Conservation (phyloP, 2,329 filamentous ascomycete species). For the Penicillium sp. region DNA sequence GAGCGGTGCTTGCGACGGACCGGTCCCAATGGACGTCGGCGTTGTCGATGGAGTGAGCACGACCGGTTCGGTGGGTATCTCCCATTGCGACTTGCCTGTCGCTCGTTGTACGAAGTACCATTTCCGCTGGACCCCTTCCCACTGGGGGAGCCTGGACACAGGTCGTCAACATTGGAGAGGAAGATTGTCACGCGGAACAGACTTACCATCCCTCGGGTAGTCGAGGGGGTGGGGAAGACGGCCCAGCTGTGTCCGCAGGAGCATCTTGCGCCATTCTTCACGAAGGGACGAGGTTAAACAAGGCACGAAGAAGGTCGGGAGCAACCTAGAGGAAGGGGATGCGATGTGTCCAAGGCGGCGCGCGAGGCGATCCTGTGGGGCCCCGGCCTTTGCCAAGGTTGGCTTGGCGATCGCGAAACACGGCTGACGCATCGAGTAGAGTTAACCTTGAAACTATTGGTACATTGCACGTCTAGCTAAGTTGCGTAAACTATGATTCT, state of each 20-base stretch:
- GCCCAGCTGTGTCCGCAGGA: slow-evolving; percentile 39
- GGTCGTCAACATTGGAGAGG: slow-evolving; percentile 7
- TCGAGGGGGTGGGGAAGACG: slow-evolving; percentile 37
- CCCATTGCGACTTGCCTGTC: slow-evolving; percentile 42
- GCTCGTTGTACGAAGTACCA: slow-evolving; percentile 43
- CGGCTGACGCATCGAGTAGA: not conserved
- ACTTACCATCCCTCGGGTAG: slow-evolving; percentile 42
- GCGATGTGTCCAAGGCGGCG: slow-evolving; percentile 1
- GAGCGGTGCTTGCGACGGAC: slow-evolving; percentile 26
- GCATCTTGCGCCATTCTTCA: slow-evolving; percentile 29
- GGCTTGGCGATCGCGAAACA: slow-evolving; percentile 20
- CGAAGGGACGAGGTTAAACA: not conserved
- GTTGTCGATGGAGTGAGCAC: slow-evolving; percentile 37
- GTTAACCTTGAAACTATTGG: too few relatives aligned
- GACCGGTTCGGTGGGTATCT: slow-evolving; percentile 41
- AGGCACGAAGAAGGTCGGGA: not conserved
- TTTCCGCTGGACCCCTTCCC: slow-evolving; percentile 38
- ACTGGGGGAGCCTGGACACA: slow-evolving; percentile 38
- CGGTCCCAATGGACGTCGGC: slow-evolving; percentile 28
- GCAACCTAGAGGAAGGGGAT: slow-evolving; percentile 1
- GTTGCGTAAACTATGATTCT: too few relatives aligned
- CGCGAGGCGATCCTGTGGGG: slow-evolving; percentile 23
- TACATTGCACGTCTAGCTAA: too few relatives aligned
- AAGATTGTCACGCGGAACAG: not conserved
- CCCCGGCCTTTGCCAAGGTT: slow-evolving; percentile 12